Base-by-base conservation (phyloP, 2,329 filamentous ascomycete genomes). In the Nothopassalora personata region DNA sequence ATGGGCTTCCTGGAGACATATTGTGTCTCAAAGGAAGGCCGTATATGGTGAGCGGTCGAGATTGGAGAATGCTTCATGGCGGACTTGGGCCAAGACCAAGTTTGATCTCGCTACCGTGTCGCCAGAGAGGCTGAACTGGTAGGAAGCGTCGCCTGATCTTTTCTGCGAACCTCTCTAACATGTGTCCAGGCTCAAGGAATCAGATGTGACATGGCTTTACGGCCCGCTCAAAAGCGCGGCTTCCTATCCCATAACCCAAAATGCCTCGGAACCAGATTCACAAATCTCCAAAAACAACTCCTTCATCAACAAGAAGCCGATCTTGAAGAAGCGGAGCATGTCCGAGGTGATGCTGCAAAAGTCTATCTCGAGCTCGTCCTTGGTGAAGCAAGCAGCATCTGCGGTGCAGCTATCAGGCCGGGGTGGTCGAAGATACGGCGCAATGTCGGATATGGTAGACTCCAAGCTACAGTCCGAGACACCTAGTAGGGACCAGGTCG, bases 181-280 rank as follows among this genome's bases (percentile, higher is more conserved):
- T 53, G 28, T 61, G 15, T 36, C 50, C 68, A 96, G 91, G 92
- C 81, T 97, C 60, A 99, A 97, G 73, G 94, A 97, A 69, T 94
- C 89, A 73, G 93, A 99, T 74, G 91, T 97, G 33, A 97, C 93
- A 49, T 99, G 93, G 94, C 80, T 99, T 0, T 99, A 97, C 70
- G 94, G 94, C 0, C 94, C 94, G 11, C 76, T 97, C 52, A 93
- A 96, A 72, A 88, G 87, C 0, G 87, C 87, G 23, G 79, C 80
- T 4, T 83, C 80, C 56, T 83, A 80, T 61, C 79, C 68, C 70
- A 77, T 84, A 58, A 74, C 74, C 11, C 63, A 52, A 73, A 79
- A 54, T 73, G 76, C 53, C 43, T 79, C 80, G 11, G 81, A 83
- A 49, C 77, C 80, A 23, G 76, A 76, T 27, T 84, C 81, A 65